Conservation (phyloP, 345 rosid genomes). For the Euphorbia pulcherrima region DNA sequence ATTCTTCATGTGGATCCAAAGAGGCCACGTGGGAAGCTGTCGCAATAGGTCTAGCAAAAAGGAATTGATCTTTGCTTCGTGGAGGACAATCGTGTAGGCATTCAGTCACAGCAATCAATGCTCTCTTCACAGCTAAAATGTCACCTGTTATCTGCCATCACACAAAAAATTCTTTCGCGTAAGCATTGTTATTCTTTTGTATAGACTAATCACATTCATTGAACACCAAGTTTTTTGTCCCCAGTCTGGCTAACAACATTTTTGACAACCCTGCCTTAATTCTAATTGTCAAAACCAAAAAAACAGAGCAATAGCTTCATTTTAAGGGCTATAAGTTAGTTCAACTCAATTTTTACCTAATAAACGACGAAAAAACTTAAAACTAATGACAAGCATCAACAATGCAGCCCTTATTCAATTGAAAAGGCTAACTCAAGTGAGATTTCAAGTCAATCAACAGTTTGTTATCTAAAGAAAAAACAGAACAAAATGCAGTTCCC, state of each 20-base stretch:
- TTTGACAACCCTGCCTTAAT: background rate
- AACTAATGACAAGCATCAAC: background rate
- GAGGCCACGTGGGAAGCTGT: slow-evolving; percentile 19
- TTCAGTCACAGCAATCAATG: slow-evolving; percentile 46
- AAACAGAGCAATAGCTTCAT: background rate
- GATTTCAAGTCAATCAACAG: background rate
- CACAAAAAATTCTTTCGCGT: background rate
- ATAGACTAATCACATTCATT: background rate
- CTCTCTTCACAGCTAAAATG: slow-evolving; percentile 58
- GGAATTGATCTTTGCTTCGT: slow-evolving; percentile 13
- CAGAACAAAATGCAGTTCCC: background rate
- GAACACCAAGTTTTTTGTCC: background rate
- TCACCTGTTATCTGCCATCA: slow-evolving; percentile 48
- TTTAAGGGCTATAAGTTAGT: background rate
- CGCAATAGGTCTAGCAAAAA: slow-evolving; percentile 27
- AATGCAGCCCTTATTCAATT: background rate
- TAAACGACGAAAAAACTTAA: background rate
- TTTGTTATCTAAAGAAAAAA: background rate
- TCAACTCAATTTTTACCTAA: background rate
- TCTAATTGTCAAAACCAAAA: background rate
- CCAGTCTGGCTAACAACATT: background rate
- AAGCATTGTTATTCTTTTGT: background rate
- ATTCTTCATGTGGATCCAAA: slow-evolving; percentile 41
- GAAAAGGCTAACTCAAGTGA: background rate
- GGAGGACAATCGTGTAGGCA: slow-evolving; percentile 43